Evolutionary conservation across 495 filamentous ascomycete genomes (phyloP), one percentile per base, ranked within the genome.

Genomic region (Patellaria atrata): DNA sequence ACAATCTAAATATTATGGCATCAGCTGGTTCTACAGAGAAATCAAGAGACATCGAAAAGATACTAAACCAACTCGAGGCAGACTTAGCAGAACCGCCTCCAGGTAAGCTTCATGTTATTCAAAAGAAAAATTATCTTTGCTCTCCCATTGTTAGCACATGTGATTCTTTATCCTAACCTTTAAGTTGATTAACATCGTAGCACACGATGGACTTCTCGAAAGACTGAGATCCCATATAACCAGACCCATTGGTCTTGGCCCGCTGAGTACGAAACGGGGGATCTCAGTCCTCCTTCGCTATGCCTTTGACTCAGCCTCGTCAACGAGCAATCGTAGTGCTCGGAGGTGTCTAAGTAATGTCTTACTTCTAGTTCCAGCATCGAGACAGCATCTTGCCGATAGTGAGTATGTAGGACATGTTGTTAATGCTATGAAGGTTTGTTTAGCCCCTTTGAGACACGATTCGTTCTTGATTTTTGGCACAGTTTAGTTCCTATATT

Each of bases 381-480:
- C 27, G 12, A 30, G 27, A 15, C 27, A 30, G 27, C 12, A 13
- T n/a, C 17, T 30, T 15, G 27, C 17, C 27, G 17, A 30, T 15
- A 15, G 17, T 13, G 17, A 30, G 12, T 13, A 30, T 30, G 17
- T 30, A 30, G 17, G 17, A 15, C n/a, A 30, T 13, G 17, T 15
- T 15, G 27, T 30, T 8, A 15, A 30, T n/a, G n/a, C n/a, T n/a
- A 30, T 30, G 27, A 30, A 30, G 27, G 27, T 30, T 13, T 30
- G 27, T 15, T 15, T 30, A 15, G 17, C 17, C 12, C 27, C 27
- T 15, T 30, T 13, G 17, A 13, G 27, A 15, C 17, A 13, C 8
- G n/a, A 30, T 13, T 30, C 27, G 27, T 15, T 30, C 17, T 13
- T 15, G n/a, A n/a, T n/a, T n/a, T n/a, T n/a, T n/a, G n/a, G n/a